Evolutionary conservation across 148 eudicot species (phyloP).

Genomic region (Suaeda aralocaspica): DNA sequence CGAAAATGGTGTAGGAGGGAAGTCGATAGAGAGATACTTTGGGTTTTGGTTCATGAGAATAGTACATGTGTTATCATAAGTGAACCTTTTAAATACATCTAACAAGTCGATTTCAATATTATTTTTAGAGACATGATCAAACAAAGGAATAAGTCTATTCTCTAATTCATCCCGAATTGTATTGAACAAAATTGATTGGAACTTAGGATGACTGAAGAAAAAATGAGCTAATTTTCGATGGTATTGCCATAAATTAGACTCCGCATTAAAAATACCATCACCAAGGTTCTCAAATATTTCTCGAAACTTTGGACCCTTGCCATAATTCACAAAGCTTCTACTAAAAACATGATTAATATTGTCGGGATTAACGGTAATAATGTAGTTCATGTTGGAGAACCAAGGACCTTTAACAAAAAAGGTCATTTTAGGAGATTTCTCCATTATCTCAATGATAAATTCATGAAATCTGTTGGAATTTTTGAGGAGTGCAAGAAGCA

Average conservation of each 20-base stretch:
- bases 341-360: slow-evolving; percentile 26
- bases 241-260: slow-evolving; percentile 35
- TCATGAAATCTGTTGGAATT: slow-evolving; percentile 19
- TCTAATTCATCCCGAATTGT: slow-evolving; percentile 29
- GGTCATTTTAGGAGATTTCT: slow-evolving; percentile 8
- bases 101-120: slow-evolving; percentile 41
- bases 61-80: slow-evolving; percentile 45
- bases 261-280: slow-evolving; percentile 49
- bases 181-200: slow-evolving; percentile 31
- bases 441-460: slow-evolving; percentile 5
- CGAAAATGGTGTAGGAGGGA: slow-evolving; percentile 33
- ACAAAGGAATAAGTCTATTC: slow-evolving; percentile 34
- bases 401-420: slow-evolving; percentile 54
- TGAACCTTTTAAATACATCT: slow-evolving; percentile 49
- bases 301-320: not conserved
- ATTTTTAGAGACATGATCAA: slow-evolving; percentile 28
- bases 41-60: slow-evolving; percentile 48
- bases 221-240: slow-evolving; percentile 36
- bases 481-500: too few species aligned
- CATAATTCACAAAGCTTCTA: not conserved
- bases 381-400: slow-evolving; percentile 39
- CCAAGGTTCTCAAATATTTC: slow-evolving; percentile 37
- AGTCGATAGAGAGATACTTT: slow-evolving; percentile 31
- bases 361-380: slow-evolving; percentile 35
- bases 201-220: slow-evolving; percentile 27